phyloP scores from a whole-genome alignment of 257 asterid genomes.

The Rubia yunnanensis region DNA sequence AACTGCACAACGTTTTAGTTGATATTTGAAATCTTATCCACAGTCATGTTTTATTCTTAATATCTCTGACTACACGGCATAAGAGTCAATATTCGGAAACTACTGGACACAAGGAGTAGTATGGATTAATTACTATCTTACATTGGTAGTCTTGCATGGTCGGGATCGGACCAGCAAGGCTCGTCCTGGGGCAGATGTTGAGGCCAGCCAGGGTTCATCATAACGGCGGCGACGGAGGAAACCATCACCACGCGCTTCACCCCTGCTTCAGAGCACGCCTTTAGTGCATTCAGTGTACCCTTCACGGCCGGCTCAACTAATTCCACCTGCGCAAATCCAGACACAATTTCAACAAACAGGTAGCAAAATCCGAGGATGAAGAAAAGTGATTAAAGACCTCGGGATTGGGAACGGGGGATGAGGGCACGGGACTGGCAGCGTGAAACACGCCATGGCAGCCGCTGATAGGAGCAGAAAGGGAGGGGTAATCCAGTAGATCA shows the following conservation, averaged over 20 bases:
- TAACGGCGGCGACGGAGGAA: constrained; percentile 56
- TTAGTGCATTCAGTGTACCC: constrained; percentile 71
- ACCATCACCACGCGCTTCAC: constrained; percentile 53
- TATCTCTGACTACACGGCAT: too few species aligned
- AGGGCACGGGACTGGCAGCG: constrained; percentile 76
- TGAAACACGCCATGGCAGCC: constrained; percentile 83
- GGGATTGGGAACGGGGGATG: constrained; percentile 47
- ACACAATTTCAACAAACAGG: not conserved
- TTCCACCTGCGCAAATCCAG: constrained; percentile 44
- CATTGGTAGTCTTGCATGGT: constrained; percentile 62
- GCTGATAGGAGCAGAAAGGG: constrained; percentile 48
- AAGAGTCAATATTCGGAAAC: not conserved
- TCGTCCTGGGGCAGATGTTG: constrained; percentile 47
- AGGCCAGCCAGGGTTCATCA: constrained; percentile 55
- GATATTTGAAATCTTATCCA: too few species aligned
- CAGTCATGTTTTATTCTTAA: too few species aligned
- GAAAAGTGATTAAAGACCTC: constrained; percentile 32
- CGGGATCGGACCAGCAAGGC: constrained; percentile 78
- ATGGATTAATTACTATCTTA: too few species aligned
- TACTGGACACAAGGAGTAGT: too few species aligned
- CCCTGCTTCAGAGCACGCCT: constrained; percentile 60
- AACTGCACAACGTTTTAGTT: too few species aligned
- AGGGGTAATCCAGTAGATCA: constrained; percentile 57
- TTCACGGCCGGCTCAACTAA: constrained; percentile 63
- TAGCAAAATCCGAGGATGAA: not conserved